phyloP scores from a whole-genome alignment of 148 eudicot species.

The Cornus florida region DNA sequence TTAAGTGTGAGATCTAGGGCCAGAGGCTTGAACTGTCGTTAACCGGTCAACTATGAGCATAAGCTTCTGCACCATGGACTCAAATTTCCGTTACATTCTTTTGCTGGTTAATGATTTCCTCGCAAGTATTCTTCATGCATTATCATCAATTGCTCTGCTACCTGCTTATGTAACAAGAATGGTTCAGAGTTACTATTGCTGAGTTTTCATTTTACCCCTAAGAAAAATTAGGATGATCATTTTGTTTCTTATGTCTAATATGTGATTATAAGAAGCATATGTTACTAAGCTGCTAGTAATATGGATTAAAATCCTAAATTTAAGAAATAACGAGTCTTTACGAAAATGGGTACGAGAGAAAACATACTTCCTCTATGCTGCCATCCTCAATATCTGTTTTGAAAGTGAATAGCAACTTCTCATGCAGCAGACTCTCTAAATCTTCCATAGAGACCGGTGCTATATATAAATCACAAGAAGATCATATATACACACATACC shows the following conservation, averaged over 20 bases:
- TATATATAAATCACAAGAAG: constrained; percentile 3
- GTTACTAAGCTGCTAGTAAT: too few species aligned
- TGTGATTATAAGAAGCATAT: too few species aligned
- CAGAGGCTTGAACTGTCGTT: too few species aligned
- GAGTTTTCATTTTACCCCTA: background rate
- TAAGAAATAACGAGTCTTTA: too few species aligned
- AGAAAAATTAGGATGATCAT: background rate
- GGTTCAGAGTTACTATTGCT: background rate
- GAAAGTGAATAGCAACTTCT: constrained; percentile 60
- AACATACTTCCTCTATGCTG: constrained; percentile 67
- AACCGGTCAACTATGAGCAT: too few species aligned
- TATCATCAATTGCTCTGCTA: constrained; percentile 29
- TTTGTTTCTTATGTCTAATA: background rate
- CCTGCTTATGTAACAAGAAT: background rate
- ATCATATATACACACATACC: too few species aligned
- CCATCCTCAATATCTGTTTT: constrained; percentile 82
- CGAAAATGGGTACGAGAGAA: too few species aligned
- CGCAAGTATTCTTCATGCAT: constrained; percentile 47
- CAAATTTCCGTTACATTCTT: background rate
- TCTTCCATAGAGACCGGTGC: constrained; percentile 42
- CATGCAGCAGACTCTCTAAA: constrained; percentile 58
- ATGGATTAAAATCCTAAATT: too few species aligned
- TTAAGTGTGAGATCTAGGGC: too few species aligned
- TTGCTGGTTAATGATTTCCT: constrained; percentile 14
- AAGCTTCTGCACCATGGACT: too few species aligned